phyloP scores from a whole-genome alignment of 805 yeast species.

The Cyberlindnera maritima region DNA sequence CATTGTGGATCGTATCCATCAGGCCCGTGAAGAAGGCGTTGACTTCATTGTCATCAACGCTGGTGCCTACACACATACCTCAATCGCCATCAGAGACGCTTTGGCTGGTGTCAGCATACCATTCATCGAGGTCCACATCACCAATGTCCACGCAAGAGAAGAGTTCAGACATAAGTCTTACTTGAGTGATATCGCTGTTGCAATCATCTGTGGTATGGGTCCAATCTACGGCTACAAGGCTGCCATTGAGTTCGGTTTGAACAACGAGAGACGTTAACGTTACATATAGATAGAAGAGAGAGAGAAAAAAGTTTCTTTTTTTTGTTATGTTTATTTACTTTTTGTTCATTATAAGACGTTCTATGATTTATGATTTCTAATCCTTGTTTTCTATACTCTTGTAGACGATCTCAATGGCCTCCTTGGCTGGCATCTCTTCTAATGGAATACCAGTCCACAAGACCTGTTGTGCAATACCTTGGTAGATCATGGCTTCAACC shows the following conservation, averaged over 20 bases:
- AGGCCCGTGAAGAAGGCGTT: slow-evolving; percentile 35
- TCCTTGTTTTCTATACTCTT: slow-evolving; percentile 9
- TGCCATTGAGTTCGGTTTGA: slow-evolving; percentile 29
- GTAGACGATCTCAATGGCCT: slow-evolving; percentile 16
- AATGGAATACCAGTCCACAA: slow-evolving; percentile 26
- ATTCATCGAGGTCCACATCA: slow-evolving; percentile 47
- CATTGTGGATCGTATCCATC: slow-evolving; percentile 45
- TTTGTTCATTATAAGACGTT: neutral
- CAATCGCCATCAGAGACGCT: slow-evolving; percentile 50
- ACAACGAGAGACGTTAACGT: slow-evolving; percentile 12
- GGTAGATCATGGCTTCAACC: slow-evolving; percentile 29
- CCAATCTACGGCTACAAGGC: slow-evolving; percentile 30
- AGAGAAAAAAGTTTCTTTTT: too few relatives aligned
- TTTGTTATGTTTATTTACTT: too few relatives aligned
- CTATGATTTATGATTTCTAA: slow-evolving; percentile 3
- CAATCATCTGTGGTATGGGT: slow-evolving; percentile 34
- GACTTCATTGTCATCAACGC: slow-evolving; percentile 49
- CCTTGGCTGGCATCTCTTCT: slow-evolving; percentile 19
- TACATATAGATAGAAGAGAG: neutral
- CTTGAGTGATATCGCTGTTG: slow-evolving; percentile 47
- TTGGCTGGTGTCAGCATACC: slow-evolving; percentile 47
- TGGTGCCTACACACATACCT: slow-evolving; percentile 52
- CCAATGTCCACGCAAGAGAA: slow-evolving; percentile 50
- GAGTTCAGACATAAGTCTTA: slow-evolving; percentile 49
- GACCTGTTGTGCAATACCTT: slow-evolving; percentile 26